These are phyloP conservation scores for Striga asiatica DNA, from an alignment of 257 asterid genomes.

Conservation along the genomic window DNA sequence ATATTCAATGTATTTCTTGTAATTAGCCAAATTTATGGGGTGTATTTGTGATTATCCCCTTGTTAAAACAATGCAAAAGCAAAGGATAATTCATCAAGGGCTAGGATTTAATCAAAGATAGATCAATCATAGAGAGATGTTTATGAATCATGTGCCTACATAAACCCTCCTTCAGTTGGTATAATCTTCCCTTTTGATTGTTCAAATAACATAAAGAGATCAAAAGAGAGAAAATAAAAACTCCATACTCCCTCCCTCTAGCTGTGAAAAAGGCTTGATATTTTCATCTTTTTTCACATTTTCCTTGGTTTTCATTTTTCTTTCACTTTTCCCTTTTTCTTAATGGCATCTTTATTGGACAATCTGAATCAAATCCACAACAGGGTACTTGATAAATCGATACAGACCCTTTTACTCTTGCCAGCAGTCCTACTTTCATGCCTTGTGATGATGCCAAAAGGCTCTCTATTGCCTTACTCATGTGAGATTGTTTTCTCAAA, in stretches of 20 bases:
- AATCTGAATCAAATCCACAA: constrained; percentile 22
- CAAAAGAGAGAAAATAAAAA: not conserved
- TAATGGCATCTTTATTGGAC: constrained; percentile 29
- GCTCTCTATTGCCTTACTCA: constrained; percentile 18
- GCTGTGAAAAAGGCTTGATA: no score
- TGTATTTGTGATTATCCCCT: not conserved
- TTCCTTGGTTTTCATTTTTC: no score
- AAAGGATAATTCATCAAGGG: not conserved
- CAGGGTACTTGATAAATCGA: constrained; percentile 16
- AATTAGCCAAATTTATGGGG: no score
- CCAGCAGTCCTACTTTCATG: constrained; percentile 26
- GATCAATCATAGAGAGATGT: not conserved
- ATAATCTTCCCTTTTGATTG: not conserved
- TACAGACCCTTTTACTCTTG: constrained; percentile 29
- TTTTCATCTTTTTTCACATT: no score
- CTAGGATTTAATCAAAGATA: constrained; percentile 5
- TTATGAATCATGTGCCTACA: constrained; percentile 6
- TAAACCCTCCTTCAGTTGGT: constrained; percentile 12
- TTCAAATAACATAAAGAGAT: not conserved
- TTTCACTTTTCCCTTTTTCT: no score
- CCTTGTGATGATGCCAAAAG: constrained; percentile 22
- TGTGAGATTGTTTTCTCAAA: constrained; percentile 18
- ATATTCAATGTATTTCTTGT: no score
- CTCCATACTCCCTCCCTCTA: no score
- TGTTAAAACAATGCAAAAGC: no score